A percentile compares a stretch with the other conserved stretches of the same genome.
Evolutionary conservation across 495 filamentous ascomycete genomes (phyloP).

Genomic region (Entonaema liquescens): DNA sequence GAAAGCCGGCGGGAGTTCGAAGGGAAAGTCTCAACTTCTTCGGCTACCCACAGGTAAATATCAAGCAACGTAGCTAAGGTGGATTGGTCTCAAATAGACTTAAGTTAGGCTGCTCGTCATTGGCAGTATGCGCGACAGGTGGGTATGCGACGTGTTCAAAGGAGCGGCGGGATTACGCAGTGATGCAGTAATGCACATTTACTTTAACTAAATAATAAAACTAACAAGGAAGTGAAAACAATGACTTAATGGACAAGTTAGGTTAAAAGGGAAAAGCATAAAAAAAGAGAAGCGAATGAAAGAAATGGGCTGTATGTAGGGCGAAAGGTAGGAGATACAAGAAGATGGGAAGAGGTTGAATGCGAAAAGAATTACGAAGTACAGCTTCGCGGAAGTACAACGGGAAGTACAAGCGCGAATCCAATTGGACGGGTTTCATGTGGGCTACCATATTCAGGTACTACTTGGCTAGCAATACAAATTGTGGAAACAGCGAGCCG

Average conservation of each 20-base stretch:
- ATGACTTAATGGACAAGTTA: conserved; percentile 8
- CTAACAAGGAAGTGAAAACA: conserved; percentile 6
- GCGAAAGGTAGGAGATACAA: neutral
- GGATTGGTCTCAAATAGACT: conserved; percentile 17
- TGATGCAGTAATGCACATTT: conserved; percentile 6
- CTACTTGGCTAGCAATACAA: neutral
- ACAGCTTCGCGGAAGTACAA: neutral
- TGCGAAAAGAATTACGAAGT: conserved; percentile 14
- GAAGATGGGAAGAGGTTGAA: conserved; percentile 17
- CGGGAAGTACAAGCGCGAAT: conserved; percentile 6
- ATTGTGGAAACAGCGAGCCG: conserved; percentile 12
- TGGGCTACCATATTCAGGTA: conserved; percentile 13
- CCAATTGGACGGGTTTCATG: conserved; percentile 23
- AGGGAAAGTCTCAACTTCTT: conserved; percentile 31
- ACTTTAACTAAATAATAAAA: neutral
- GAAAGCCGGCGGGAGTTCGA: conserved; percentile 26
- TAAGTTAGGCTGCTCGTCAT: conserved; percentile 29
- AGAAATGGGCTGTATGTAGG: conserved; percentile 2
- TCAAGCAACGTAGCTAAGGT: conserved; percentile 12
- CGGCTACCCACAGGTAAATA: conserved; percentile 34
- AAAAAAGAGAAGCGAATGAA: conserved; percentile 37
- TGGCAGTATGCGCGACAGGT: conserved; percentile 37
- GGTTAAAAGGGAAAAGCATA: conserved; percentile 17
- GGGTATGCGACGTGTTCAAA: conserved; percentile 40
- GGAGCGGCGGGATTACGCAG: conserved; percentile 32